phyloP scores from a whole-genome alignment of 768 basidiomycete species.

The Agaricus blazei region DNA sequence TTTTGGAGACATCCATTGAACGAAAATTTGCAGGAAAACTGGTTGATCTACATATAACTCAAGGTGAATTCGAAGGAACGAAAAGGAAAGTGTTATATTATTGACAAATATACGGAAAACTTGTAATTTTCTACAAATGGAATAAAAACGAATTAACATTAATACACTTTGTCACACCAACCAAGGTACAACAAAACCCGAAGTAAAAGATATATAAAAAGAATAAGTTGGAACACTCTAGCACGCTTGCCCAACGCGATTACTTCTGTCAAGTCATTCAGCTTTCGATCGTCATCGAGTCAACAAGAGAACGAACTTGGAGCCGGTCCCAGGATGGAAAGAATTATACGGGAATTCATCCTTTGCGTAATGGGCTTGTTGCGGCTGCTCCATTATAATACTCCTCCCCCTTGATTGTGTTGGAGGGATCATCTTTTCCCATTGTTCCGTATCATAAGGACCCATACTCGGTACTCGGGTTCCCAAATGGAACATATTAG shows the following conservation, averaged over 20 bases:
- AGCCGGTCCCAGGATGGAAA: slow-evolving; percentile 7
- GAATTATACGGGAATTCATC: slow-evolving; percentile 9
- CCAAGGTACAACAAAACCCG: background rate
- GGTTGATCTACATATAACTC: no score
- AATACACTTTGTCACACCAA: no score
- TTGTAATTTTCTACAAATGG: no score
- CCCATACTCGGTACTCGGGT: slow-evolving; percentile 40
- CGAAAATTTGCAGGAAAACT: no score
- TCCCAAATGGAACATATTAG: slow-evolving; percentile 47
- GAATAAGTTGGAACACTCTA: background rate
- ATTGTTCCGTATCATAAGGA: slow-evolving; percentile 26
- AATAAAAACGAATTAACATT: no score
- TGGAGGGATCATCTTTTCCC: slow-evolving; percentile 25
- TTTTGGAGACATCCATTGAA: no score
- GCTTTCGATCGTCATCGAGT: no score
- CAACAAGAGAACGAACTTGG: background rate
- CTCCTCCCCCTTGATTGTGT: slow-evolving; percentile 5
- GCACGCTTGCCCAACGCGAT: background rate
- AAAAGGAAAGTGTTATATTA: no score
- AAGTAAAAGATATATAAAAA: background rate
- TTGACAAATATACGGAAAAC: no score
- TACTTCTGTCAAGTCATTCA: no score
- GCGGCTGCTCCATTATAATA: background rate
- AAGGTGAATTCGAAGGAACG: no score
- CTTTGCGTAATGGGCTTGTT: background rate